Conservation (phyloP, 305 asterid species). For the Andrographis paniculata region DNA sequence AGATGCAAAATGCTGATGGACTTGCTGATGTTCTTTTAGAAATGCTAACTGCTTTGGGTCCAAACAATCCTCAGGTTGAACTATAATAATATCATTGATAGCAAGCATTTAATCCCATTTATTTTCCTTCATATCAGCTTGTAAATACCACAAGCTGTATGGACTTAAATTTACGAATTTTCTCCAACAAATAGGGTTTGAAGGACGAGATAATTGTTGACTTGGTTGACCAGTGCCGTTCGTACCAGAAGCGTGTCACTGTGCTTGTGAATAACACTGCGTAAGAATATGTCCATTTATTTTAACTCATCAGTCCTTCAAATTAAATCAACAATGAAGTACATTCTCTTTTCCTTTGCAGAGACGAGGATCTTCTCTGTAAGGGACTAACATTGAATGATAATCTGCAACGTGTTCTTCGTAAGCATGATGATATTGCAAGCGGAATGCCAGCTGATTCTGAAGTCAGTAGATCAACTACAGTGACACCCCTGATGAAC, state of each 20-base stretch:
- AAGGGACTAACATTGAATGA: slow-evolving; percentile 77
- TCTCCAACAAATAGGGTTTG: slow-evolving; percentile 56
- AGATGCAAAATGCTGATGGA: slow-evolving; percentile 82
- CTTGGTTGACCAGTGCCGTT: slow-evolving; percentile 82
- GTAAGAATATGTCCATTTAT: slow-evolving; percentile 35
- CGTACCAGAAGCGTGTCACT: slow-evolving; percentile 80
- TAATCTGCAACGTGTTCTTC: slow-evolving; percentile 65
- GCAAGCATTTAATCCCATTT: too few relatives aligned
- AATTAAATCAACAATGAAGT: slow-evolving; percentile 9
- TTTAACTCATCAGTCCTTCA: slow-evolving; percentile 1
- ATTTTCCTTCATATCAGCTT: background rate
- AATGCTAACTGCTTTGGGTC: slow-evolving; percentile 80
- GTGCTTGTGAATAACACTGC: slow-evolving; percentile 72
- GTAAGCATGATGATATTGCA: slow-evolving; percentile 60
- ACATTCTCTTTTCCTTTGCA: slow-evolving; percentile 20
- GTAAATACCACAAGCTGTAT: background rate
- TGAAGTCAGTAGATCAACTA: slow-evolving; percentile 30
- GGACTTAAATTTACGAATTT: background rate
- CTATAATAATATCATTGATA: too few relatives aligned
- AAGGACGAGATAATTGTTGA: slow-evolving; percentile 81
- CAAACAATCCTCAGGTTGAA: slow-evolving; percentile 66
- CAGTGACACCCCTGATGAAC: slow-evolving; percentile 67
- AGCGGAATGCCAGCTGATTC: slow-evolving; percentile 35
- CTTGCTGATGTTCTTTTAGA: slow-evolving; percentile 71
- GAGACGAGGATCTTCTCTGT: slow-evolving; percentile 78